A percentile compares a stretch with the other conserved stretches of the same genome.
Conservation (phyloP, 1,139 yeast species). For the Wickerhamomyces sp. region DNA sequence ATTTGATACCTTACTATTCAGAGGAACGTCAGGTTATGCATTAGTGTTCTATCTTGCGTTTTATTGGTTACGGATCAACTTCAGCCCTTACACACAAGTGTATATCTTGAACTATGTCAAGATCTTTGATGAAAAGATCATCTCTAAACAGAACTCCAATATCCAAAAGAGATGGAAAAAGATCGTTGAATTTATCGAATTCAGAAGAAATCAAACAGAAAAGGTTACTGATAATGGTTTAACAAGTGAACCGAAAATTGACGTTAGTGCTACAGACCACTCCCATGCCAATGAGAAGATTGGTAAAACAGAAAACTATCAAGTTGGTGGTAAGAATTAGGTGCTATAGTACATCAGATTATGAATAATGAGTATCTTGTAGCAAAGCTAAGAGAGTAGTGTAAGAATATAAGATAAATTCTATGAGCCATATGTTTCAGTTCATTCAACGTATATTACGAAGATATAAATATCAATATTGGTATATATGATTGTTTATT, state of each 20-base stretch:
- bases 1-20: slow-evolving; percentile 56
- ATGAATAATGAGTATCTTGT: too few relatives aligned
- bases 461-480: too few relatives aligned
- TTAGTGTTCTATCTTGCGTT: slow-evolving; percentile 51
- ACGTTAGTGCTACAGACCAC: slow-evolving; percentile 3
- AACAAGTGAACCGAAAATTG: slow-evolving; percentile 11
- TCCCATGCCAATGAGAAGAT: slow-evolving; percentile 7
- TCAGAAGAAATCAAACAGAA: slow-evolving; percentile 22
- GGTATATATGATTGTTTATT: too few relatives aligned
- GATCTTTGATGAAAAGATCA: slow-evolving; percentile 27
- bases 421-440: too few relatives aligned
- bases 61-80: slow-evolving; percentile 63
- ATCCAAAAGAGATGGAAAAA: slow-evolving; percentile 26
- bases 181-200: slow-evolving; percentile 27
- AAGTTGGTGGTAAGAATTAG: slow-evolving; percentile 13
- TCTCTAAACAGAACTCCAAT: slow-evolving; percentile 26
- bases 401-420: too few relatives aligned
- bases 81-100: slow-evolving; percentile 33
- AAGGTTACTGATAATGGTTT: slow-evolving; percentile 7
- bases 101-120: slow-evolving; percentile 25
- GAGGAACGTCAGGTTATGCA: slow-evolving; percentile 67
- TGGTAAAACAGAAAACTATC: slow-evolving; percentile 8
- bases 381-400: too few relatives aligned
- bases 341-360: too few relatives aligned
- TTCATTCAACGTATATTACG: too few relatives aligned